Evolutionary conservation across 2,329 filamentous ascomycete genomes (phyloP).

Genomic region (Penicillium freii): DNA sequence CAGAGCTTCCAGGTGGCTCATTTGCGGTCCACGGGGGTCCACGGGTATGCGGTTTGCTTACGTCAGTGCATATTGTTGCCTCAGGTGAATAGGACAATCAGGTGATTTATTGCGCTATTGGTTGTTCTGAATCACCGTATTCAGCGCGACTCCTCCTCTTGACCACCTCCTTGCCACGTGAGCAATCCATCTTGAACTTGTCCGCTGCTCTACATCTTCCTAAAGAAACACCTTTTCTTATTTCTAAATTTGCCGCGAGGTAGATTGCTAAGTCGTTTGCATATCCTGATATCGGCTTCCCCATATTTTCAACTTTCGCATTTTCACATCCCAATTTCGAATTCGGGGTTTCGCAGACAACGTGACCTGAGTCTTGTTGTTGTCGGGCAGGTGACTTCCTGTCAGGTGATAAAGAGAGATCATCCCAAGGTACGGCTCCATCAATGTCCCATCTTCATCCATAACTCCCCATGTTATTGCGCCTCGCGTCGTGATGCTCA

Average conservation of each 20-base stretch:
- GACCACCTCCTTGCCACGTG: constrained; percentile 40
- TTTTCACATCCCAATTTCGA: constrained; percentile 28
- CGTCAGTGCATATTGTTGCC: neutral
- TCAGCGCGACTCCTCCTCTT: constrained; percentile 22
- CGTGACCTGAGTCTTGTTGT: constrained; percentile 36
- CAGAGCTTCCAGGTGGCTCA: neutral
- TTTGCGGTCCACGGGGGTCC: neutral
- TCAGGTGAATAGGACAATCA: constrained; percentile 21
- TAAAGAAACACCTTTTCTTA: constrained; percentile 31
- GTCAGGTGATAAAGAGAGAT: constrained; percentile 45
- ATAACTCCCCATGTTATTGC: constrained; percentile 17
- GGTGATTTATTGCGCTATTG: constrained; percentile 34
- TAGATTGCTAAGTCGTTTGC: constrained; percentile 22
- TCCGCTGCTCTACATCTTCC: constrained; percentile 30
- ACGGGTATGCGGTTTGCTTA: neutral
- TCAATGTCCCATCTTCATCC: constrained; percentile 19
- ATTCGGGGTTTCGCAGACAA: constrained; percentile 29
- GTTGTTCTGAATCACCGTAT: constrained; percentile 21
- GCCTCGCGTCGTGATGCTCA: constrained; percentile 15
- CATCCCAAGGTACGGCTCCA: constrained; percentile 38
- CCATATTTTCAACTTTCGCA: constrained; percentile 15
- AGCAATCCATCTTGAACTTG: constrained; percentile 39
- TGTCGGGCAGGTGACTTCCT: constrained; percentile 44
- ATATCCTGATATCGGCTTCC: constrained; percentile 1
- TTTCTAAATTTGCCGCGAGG: constrained; percentile 27